Evolutionary conservation across 1,139 yeast species (phyloP).

Genomic region (Eremothecium coryli): DNA sequence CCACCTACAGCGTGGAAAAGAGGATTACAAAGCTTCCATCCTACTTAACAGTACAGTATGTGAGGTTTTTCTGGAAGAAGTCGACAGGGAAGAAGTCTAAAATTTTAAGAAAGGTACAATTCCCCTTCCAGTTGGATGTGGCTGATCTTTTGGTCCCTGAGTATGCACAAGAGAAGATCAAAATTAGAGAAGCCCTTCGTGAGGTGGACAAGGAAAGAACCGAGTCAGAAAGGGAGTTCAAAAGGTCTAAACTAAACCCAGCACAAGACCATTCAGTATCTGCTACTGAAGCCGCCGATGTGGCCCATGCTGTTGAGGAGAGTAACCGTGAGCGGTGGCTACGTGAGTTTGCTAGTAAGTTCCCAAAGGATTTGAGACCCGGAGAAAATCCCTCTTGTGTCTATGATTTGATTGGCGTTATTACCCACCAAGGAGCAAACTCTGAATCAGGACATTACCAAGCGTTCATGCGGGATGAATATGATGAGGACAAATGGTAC

Average conservation of each 20-base stretch:
- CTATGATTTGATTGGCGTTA: conserved; percentile 71
- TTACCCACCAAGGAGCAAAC: conserved; percentile 90
- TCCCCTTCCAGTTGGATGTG: conserved; percentile 87
- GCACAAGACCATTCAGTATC: conserved; percentile 18
- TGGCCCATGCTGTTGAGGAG: conserved; percentile 30
- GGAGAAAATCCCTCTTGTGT: conserved; percentile 84
- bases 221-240: conserved; percentile 66
- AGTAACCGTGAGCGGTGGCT: conserved; percentile 33
- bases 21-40: conserved; percentile 76
- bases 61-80: conserved; percentile 92
- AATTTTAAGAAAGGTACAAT: conserved; percentile 84
- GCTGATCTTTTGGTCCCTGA: conserved; percentile 77
- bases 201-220: conserved; percentile 66
- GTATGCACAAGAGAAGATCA: conserved; percentile 55
- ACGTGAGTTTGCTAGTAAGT: conserved; percentile 32
- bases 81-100: conserved; percentile 86
- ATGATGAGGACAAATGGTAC: conserved; percentile 81
- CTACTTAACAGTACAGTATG: conserved; percentile 81
- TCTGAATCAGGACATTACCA: conserved; percentile 98
- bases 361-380: conserved; percentile 32
- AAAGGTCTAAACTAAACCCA: conserved; percentile 50
- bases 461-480: conserved; percentile 67
- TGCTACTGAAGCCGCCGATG: conserved; percentile 31
- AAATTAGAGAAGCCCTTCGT: conserved; percentile 69
- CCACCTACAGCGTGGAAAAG: conserved; percentile 60